These are phyloP conservation scores for slime mould (Dictyostelium discoideum) DNA, from an alignment of 78 protist species.

Conservation along the genomic window dicty_2.7 NC_007090.3:3623001-3623500, in stretches of 20 bases:
- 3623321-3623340: slow-evolving; percentile 66
- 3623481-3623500: slow-evolving; percentile 89
- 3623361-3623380: background rate
- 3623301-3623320: background rate
- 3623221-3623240: background rate
- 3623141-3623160: background rate
- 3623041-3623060: slow-evolving; percentile 95
- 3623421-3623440: slow-evolving; percentile 83
- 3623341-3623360: slow-evolving; percentile 89
- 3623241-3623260: background rate
- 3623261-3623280: background rate
- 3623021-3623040: slow-evolving; percentile 90
- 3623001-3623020: slow-evolving; percentile 97
- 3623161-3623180: too few species aligned
- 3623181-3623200: too few species aligned
- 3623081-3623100: slow-evolving; percentile 86
- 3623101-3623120: slow-evolving; percentile 61
- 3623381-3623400: slow-evolving; percentile 83
- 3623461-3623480: slow-evolving; percentile 94
- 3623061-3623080: slow-evolving; percentile 81
- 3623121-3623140: background rate
- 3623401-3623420: slow-evolving; percentile 83
- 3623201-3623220: too few species aligned
- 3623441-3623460: slow-evolving; percentile 85
- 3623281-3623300: background rate